Base-by-base conservation (phyloP, 2,329 filamentous ascomycete species). In the Fusarium sp. region DNA sequence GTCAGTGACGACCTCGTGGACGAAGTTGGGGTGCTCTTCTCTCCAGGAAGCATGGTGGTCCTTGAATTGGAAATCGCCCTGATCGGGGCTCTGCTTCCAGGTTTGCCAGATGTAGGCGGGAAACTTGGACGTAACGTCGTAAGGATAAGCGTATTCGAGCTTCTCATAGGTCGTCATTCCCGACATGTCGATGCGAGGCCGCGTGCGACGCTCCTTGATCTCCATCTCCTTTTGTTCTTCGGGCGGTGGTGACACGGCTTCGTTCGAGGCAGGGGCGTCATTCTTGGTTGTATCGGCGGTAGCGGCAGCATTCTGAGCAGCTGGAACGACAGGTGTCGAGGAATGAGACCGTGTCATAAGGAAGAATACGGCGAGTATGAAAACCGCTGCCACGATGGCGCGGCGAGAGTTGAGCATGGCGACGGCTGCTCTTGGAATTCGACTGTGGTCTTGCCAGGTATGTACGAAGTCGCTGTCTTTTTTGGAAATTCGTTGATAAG, bases 81-180 rank as follows among this genome's bases (percentile, higher is more conserved):
- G 92, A 3, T 90, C 87, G 0, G 95, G 94, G 1, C 89, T 92
- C 76, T 89, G 91, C 80, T 97, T 98, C 96, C 96, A 99, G 16
- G 96, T 99, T 85, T 99, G 96, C 96, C 96, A 99, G 77, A 99
- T 97, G 84, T 97, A 98, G 59, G 94, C 94, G 5, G 96, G 96
- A 80, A 98, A 98, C 80, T 95, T 97, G 73, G 86, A 81, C 76
- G 94, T 89, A 68, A 95, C 86, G 76, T 97, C 92, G 85, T 98
- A 99, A 21, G 94, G 93, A 80, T 96, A 98, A 74, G 97, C 92
- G 83, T 97, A 98, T 55, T 90, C 91, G 60, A 99, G 88, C 82
- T 96, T 97, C 83, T 87, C 92, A 85, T 84, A 85, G 55, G 94
- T 86, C 18, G 92, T 89, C 82, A 92, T 89, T 77, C 86, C 88